Percentiles rank a stretch among this genome's conserved stretches.
Evolutionary conservation across 345 rosid genomes (phyloP).

Genomic region (Hibiscus trionum): DNA sequence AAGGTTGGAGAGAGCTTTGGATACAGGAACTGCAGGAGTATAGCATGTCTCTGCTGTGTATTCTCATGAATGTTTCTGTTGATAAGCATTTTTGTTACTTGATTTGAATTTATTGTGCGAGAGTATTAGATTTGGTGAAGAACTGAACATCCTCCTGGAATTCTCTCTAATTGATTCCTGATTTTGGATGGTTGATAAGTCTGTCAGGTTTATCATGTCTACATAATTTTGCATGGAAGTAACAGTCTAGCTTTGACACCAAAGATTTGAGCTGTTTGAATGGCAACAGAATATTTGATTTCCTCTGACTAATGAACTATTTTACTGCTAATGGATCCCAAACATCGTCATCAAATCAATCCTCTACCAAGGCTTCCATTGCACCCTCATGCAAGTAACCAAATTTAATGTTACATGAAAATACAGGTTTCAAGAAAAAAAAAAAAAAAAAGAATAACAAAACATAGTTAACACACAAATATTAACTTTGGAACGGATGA

Average conservation of each 20-base stretch:
- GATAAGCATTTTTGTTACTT: neutral
- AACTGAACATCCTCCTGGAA: too few species aligned
- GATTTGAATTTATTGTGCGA: neutral
- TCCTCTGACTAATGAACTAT: neutral
- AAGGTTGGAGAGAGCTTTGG: conserved; percentile 33
- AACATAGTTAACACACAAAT: neutral
- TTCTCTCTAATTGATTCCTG: too few species aligned
- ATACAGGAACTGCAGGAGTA: conserved; percentile 12
- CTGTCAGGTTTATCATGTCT: neutral
- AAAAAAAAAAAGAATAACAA: neutral
- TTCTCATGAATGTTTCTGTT: neutral
- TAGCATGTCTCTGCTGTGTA: neutral
- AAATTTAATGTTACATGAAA: neutral
- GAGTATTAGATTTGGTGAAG: neutral
- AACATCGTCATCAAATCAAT: neutral
- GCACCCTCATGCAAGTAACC: neutral
- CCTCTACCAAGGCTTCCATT: neutral
- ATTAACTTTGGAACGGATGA: neutral
- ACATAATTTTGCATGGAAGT: neutral
- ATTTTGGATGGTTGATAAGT: too few species aligned
- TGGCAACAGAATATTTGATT: neutral
- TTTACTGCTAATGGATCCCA: neutral
- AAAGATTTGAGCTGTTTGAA: neutral
- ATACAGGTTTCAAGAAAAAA: neutral
- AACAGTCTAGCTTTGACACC: neutral